Evolutionary conservation across 257 asterid species (phyloP), one percentile per base, ranked within the genome.

Genomic region (Solanum chmielewskii): DNA sequence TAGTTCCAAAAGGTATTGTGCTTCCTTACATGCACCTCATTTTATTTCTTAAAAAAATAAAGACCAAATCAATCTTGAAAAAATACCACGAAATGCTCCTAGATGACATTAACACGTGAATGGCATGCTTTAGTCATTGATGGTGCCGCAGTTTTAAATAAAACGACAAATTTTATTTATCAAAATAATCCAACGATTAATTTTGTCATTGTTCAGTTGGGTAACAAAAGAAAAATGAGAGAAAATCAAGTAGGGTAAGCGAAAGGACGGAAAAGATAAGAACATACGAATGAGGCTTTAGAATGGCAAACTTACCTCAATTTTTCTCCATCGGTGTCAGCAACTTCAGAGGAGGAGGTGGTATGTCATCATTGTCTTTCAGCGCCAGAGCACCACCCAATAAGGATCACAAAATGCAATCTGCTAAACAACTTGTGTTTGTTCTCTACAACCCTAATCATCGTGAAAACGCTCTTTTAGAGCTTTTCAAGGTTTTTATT

Each of bases 391-490:
- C 71, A 49, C 89, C 44, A n/a, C 87, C 76, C 31, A 91, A 84
- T 88, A 93, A 91, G 89, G 98, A 93, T 83, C 90, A 94, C 70
- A 92, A 92, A 77, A 90, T 94, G 94, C 96, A 94, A 90, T 91
- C 95, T 31, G 94, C 94, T 49, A 85, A 62, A 29, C 80, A 86
- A 64, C 86, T 84, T 37, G 87, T 86, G 74, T 76, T 89, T 59
- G 86, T 89, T 84, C 91, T 91, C 52, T 52, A 10, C 77, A 78
- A 84, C 41, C 44, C 47, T 14, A 42, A 88, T 29, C 90, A 9
- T 44, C 88, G 88, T 7, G 91, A 76, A 82, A 74, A 85, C 18
- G 89, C 93, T 42, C 86, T 91, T 42, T 60, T 47, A 37, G 49
- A 89, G 77, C 90, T 89, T 74, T 49, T 66, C 20, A 39, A 20